A percentile compares a stretch with the other conserved stretches of the same genome.
Conservation (phyloP, 2,329 filamentous ascomycete species). For the Aspergillus sp. region DNA sequence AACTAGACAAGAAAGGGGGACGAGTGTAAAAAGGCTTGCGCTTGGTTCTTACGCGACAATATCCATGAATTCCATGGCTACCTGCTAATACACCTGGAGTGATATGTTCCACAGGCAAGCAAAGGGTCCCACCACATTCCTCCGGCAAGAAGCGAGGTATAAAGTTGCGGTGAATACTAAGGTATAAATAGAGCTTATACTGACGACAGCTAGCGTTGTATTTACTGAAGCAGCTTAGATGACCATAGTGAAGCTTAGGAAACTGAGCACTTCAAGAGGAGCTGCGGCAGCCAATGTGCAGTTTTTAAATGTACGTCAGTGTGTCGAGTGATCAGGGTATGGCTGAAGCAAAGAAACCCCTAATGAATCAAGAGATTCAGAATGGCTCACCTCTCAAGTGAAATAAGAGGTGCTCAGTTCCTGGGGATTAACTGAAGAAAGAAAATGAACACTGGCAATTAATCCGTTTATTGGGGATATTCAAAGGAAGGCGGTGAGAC, state of each 20-base stretch:
- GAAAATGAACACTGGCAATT: conserved; percentile 10
- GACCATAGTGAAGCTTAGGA: conserved; percentile 14
- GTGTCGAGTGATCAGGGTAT: not conserved
- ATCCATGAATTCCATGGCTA: conserved; percentile 43
- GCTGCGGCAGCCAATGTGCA: conserved; percentile 1
- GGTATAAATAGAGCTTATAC: not conserved
- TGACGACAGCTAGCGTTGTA: not conserved
- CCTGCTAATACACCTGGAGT: conserved; percentile 12
- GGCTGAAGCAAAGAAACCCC: not conserved
- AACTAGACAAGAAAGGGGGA: not conserved
- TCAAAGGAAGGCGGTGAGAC: conserved; percentile 23
- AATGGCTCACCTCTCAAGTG: not conserved
- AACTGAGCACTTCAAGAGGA: not conserved
- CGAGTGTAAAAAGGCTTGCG: not conserved
- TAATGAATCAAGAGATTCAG: not conserved
- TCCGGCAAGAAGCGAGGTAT: conserved; percentile 4
- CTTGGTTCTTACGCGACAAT: conserved; percentile 38
- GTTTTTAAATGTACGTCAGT: not conserved
- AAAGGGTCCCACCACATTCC: conserved; percentile 19
- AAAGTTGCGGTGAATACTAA: not conserved
- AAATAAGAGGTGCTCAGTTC: not conserved
- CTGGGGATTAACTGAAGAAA: conserved; percentile 7
- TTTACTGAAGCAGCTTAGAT: conserved; percentile 12
- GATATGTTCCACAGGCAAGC: conserved; percentile 7
- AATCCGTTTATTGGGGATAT: conserved; percentile 2